Base-by-base conservation (phyloP, 176 grass and related monocot species). In the Phragmites australis region DNA sequence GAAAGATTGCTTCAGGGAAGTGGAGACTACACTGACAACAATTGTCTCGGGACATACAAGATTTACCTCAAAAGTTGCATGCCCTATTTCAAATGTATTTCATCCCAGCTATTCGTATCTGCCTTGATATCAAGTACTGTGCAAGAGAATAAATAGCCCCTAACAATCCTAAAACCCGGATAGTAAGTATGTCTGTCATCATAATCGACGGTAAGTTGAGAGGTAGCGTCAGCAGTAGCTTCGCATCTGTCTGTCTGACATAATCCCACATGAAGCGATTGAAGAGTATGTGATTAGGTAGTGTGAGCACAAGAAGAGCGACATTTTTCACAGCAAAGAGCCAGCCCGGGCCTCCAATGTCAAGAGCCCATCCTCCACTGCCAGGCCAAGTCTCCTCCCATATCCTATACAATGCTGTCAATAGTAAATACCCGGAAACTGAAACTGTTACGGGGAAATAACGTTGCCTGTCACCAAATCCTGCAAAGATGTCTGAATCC, bases 261-360 rank as follows among this genome's bases (percentile, higher is more conserved):
- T 96, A 95, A 80, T 99, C 97, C 97, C 93, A 99, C 93, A 99
- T 95, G 88, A 99, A 99, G 49, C 93, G 84, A 68, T 95, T 99
- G 81, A 99, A 91, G 10, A 99, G 93, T 84, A 99, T 95, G 85
- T 99, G 93, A 82, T 99, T 95, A 21, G 97, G 97, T 61, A 95
- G 86, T 8, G 97, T 95, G 37, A 95, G 84, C 10, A 91, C n/a
- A 37, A 99, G 91, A 79, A 99, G 90, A 62, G 88, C 88, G 15
- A 81, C 65, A 23, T 99, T 99, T 71, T 91, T 99, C 70, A 99
- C 97, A 52, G 88, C 86, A 43, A 91, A 99, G 39, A 96, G 81
- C 97, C 97, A 99, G 31, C 88, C 76, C 56, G 90, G 84, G 7
- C 97, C 90, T 8, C 90, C 97, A 77, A 99, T 91, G 53, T 92